These are phyloP conservation scores for Luffa aegyptiaca DNA, from an alignment of 306 rosid genomes.

Conservation along the genomic window DNA sequence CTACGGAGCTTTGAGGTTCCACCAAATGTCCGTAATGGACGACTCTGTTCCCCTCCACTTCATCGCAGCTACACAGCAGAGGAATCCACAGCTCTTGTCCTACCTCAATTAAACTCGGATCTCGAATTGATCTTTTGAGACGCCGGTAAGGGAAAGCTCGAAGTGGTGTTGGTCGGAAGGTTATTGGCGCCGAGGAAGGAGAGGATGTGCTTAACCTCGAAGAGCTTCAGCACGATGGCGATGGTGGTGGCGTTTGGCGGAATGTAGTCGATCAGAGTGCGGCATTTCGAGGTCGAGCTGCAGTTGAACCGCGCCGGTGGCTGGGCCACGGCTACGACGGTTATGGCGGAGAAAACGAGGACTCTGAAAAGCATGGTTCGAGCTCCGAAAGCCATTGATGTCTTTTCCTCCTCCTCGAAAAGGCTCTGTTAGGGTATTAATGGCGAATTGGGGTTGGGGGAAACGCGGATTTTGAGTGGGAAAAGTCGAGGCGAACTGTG, in stretches of 20 bases:
- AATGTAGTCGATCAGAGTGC: conserved; percentile 28
- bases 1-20: not conserved
- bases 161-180: conserved; percentile 13
- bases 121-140: not conserved
- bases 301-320: conserved; percentile 32
- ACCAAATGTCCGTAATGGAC: conserved; percentile 62
- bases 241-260: conserved; percentile 37
- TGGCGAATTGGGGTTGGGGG: not conserved
- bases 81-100: conserved; percentile 55
- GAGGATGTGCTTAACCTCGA: conserved; percentile 40
- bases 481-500: not conserved
- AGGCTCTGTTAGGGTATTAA: not conserved
- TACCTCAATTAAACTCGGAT: conserved; percentile 7
- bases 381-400: not conserved
- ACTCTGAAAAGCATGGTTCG: conserved; percentile 12
- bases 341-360: not conserved
- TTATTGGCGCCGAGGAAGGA: conserved; percentile 55
- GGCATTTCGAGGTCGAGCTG: conserved; percentile 26
- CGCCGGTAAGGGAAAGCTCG: not conserved
- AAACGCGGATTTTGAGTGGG: not conserved
- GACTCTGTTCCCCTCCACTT: conserved; percentile 29
- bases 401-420: not conserved
- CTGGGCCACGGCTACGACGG: conserved; percentile 11
- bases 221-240: conserved; percentile 35
- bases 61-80: conserved; percentile 85